Base-by-base conservation (phyloP, 106 monocot genomes). In the Dactylorhiza incarnata region DNA sequence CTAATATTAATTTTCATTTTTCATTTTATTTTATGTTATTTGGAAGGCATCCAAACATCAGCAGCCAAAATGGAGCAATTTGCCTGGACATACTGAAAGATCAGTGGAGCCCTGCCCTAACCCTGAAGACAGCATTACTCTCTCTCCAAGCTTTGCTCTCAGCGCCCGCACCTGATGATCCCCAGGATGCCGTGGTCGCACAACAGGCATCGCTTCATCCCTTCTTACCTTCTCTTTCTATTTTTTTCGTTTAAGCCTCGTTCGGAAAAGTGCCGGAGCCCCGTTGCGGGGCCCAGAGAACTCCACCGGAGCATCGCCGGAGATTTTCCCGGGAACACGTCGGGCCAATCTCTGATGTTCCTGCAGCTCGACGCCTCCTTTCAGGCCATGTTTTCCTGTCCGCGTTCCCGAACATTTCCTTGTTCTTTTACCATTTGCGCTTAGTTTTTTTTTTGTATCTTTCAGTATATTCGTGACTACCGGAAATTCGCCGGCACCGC, bases 11-110 rank as follows among this genome's bases (percentile, higher is more conserved):
- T 69, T 17, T 3, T 45, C 45, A 45, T 37, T 46, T 15, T 17
- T 46, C 15, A 37, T 61, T 61, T 46, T 46, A 6, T 17, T 8
- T 23, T 69, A 2, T 74, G 73, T 19, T 79, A 1, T 73, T 44
- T 77, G 66, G 16, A 77, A 99, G 99, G 94, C 99, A 99, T 46
- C 99, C 99, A 19, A 99, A 99, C 71, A 94, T 99, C 80, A 99
- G 99, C 82, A 99, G 99, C 79, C 99, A 94, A 81, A 99, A 99
- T 76, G 99, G 99, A 76, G 99, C 99, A 72, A 99, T 99, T 24
- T 99, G 99, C 79, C 80, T 99, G 82, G 99, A 99, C 78, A 99
- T 99, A 56, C 77, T 99, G 82, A 99, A 99, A 76, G 94, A 99
- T 74, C 99, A 99, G 14, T 94, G 99, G 94, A 99, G 99, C 82